Evolutionary conservation across 2,329 filamentous ascomycete genomes (phyloP).

Genomic region (Colletotrichum sp.): DNA sequence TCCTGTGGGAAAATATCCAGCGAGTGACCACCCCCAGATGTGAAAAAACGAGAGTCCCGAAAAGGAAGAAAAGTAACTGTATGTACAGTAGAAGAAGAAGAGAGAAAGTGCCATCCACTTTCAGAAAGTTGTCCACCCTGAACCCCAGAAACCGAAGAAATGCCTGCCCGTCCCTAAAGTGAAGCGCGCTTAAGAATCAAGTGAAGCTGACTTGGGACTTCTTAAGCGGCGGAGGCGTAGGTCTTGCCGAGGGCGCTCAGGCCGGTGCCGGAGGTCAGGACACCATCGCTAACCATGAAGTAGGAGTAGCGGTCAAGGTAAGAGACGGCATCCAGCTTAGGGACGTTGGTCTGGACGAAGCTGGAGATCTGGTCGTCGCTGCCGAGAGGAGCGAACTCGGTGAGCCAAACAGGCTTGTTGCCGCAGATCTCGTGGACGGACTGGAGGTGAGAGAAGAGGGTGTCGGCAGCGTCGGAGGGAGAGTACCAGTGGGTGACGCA

Average conservation of each 20-base stretch:
- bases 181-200: background rate
- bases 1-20: conserved; percentile 20
- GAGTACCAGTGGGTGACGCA: conserved; percentile 71
- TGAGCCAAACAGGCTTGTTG: conserved; percentile 63
- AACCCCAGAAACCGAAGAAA: background rate
- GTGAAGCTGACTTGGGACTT: background rate
- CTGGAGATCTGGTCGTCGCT: conserved; percentile 43
- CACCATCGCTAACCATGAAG: conserved; percentile 54
- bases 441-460: conserved; percentile 60
- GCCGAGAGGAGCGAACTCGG: conserved; percentile 65
- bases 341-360: conserved; percentile 56
- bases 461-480: conserved; percentile 45
- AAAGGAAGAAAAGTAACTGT: conserved; percentile 23
- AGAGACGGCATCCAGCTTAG: conserved; percentile 51
- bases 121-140: background rate
- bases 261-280: conserved; percentile 43
- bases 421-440: conserved; percentile 49
- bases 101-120: background rate
- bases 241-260: conserved; percentile 53
- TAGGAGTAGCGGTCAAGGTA: conserved; percentile 63
- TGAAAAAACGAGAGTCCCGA: conserved; percentile 18
- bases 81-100: conserved; percentile 42
- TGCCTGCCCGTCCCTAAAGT: background rate
- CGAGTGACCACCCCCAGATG: conserved; percentile 22
- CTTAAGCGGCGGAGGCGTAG: conserved; percentile 45